These are phyloP conservation scores for Ogataea polymorpha DNA, from an alignment of 805 yeast species.

Conservation along the genomic window DNA sequence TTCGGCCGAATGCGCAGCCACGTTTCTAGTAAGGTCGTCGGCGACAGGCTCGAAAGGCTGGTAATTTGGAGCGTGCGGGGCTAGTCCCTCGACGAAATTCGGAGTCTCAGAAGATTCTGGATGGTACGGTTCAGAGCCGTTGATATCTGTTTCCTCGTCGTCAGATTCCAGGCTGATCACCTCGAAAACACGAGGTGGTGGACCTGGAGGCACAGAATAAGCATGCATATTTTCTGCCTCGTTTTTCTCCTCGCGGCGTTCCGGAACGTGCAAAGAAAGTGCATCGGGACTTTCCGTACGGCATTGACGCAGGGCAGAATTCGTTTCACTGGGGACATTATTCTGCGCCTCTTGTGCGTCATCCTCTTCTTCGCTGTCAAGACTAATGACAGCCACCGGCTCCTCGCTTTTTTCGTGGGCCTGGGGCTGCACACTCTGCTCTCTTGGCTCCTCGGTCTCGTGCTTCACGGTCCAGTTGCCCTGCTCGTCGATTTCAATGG, in stretches of 20 bases:
- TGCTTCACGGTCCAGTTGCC: slow-evolving; percentile 63
- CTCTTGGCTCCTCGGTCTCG: slow-evolving; percentile 16
- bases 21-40: too few species aligned
- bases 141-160: not conserved
- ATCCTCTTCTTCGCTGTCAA: slow-evolving; percentile 3
- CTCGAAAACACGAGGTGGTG: not conserved
- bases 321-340: too few species aligned
- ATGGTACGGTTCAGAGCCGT: not conserved
- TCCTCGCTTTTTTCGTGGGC: slow-evolving; percentile 1
- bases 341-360: not conserved
- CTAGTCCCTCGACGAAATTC: too few species aligned
- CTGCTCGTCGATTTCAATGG: slow-evolving; percentile 62
- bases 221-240: not conserved
- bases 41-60: too few species aligned
- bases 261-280: too few species aligned
- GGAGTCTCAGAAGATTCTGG: too few species aligned
- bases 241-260: too few species aligned
- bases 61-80: too few species aligned
- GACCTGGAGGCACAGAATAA: not conserved
- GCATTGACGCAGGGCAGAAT: too few species aligned
- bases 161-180: slow-evolving; percentile 10
- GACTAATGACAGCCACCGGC: slow-evolving; percentile 4
- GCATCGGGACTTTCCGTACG: too few species aligned
- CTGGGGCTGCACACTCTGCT: not conserved
- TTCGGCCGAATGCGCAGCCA: too few species aligned